phyloP scores from a whole-genome alignment of 2,329 filamentous ascomycete species.

The Botrytis fabae region DNA sequence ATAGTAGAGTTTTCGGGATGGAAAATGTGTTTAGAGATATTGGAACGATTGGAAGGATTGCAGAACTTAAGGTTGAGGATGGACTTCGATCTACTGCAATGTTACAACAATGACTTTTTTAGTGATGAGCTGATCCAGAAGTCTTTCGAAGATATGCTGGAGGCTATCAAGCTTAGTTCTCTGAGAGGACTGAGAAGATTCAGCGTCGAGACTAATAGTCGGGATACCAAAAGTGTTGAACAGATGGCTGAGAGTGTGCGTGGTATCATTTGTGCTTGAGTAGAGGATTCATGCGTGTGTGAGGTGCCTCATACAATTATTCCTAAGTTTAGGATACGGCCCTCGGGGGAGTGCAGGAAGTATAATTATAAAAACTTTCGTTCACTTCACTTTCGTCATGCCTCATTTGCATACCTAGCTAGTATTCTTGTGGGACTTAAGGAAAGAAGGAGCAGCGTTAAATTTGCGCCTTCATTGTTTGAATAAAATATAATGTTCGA shows the following conservation, averaged over 20 bases:
- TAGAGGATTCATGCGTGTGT: neutral
- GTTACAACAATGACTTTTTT: no score
- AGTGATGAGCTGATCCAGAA: neutral
- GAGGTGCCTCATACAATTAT: neutral
- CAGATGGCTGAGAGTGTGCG: neutral
- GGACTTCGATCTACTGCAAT: neutral
- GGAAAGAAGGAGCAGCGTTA: neutral
- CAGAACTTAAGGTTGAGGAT: neutral
- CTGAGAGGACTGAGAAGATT: conserved; percentile 11
- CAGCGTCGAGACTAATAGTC: neutral
- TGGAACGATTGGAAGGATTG: neutral
- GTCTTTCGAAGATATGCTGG: neutral
- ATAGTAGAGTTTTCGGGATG: neutral
- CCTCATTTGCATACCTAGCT: neutral
- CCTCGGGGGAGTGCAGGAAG: neutral
- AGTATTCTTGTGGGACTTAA: neutral
- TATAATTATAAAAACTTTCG: neutral
- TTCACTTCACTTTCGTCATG: neutral
- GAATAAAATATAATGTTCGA: neutral
- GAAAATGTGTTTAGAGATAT: neutral
- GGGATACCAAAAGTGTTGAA: neutral
- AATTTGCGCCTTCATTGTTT: neutral
- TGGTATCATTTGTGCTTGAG: neutral
- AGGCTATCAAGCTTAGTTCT: neutral
- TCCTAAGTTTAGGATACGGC: neutral